A percentile compares a stretch with the other conserved stretches of the same genome.
Conservation (phyloP, 177 flowering plant species). For the Tripterygium wilfordii region DNA sequence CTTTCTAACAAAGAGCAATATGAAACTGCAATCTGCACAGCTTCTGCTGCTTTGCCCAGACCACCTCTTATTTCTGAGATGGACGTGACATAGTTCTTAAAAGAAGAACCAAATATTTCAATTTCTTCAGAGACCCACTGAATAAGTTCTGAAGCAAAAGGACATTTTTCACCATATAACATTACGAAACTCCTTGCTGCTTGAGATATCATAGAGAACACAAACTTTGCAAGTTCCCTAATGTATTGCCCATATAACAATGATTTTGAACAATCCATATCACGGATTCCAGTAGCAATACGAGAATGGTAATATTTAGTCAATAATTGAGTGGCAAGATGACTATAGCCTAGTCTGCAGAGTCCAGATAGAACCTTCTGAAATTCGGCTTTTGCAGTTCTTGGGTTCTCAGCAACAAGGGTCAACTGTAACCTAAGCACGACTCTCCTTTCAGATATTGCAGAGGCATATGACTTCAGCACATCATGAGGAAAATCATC, state of each 20-base stretch:
- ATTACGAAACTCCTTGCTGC: constrained; percentile 47
- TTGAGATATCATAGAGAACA: constrained; percentile 63
- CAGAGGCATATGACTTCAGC: constrained; percentile 25
- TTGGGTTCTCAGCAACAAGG: constrained; percentile 40
- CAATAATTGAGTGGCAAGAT: constrained; percentile 42
- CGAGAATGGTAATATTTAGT: constrained; percentile 48
- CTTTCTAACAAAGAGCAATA: constrained; percentile 53
- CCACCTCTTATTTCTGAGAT: constrained; percentile 46
- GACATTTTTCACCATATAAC: constrained; percentile 44
- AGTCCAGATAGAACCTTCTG: constrained; percentile 48
- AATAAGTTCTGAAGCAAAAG: constrained; percentile 41
- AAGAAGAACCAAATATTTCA: constrained; percentile 35
- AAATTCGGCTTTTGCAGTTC: constrained; percentile 44
- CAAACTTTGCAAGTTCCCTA: constrained; percentile 39
- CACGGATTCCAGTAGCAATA: constrained; percentile 29
- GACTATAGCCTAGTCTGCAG: constrained; percentile 40
- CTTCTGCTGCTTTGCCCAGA: constrained; percentile 37
- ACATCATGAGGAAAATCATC: constrained; percentile 20
- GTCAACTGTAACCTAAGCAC: constrained; percentile 33
- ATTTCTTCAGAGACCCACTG: constrained; percentile 62
- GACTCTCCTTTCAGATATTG: constrained; percentile 36
- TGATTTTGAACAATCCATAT: constrained; percentile 31
- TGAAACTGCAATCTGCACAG: constrained; percentile 37
- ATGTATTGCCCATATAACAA: constrained; percentile 24
- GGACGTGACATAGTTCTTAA: constrained; percentile 34